Conservation (phyloP, 2,329 filamentous ascomycete genomes). For the Nothomitra cinnamomea region DNA sequence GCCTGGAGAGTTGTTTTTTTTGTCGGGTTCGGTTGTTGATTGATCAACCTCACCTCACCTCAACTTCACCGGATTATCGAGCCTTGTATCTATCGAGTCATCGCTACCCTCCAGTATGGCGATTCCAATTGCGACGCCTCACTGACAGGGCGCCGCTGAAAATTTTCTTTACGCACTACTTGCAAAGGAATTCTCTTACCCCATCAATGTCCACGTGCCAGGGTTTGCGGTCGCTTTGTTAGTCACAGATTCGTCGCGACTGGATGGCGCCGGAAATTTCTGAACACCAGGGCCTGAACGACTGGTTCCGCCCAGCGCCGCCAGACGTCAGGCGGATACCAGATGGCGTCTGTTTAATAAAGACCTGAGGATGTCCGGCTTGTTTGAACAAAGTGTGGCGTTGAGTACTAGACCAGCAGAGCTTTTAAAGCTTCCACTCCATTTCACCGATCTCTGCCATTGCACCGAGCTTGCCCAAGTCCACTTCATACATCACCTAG, state of each 20-base stretch:
- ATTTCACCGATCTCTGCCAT: neutral
- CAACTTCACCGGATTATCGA: no score
- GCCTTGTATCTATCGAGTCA: no score
- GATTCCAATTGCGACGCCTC: no score
- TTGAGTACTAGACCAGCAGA: neutral
- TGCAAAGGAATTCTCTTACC: no score
- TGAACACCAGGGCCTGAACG: neutral
- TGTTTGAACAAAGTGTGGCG: neutral
- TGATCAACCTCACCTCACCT: no score
- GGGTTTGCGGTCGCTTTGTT: neutral
- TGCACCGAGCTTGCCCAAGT: neutral
- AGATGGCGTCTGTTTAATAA: no score
- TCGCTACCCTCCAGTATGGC: no score
- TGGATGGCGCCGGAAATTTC: neutral
- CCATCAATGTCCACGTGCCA: neutral
- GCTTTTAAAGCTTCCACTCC: neutral
- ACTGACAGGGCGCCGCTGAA: neutral
- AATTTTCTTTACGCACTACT: neutral
- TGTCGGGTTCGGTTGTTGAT: no score
- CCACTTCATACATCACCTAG: neutral
- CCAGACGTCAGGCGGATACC: no score
- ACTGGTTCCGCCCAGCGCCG: no score
- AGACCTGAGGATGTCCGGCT: neutral
- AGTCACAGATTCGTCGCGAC: slow-evolving; percentile 3
- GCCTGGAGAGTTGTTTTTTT: no score